These are phyloP conservation scores for Trapa bicornis DNA, from an alignment of 345 rosid genomes.

Conservation along the genomic window DNA sequence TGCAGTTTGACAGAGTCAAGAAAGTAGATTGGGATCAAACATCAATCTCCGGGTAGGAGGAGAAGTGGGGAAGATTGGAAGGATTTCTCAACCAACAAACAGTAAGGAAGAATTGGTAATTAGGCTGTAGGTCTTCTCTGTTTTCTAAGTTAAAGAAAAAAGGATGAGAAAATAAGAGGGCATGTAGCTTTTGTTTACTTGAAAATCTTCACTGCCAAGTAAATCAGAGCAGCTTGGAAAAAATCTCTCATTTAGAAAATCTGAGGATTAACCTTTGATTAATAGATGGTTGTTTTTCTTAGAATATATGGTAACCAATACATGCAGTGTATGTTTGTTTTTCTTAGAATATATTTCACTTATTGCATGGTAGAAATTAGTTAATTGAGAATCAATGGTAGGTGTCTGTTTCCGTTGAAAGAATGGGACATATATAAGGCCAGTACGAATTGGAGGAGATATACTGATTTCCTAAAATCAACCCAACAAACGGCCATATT, in stretches of 20 bases:
- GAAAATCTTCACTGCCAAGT: neutral
- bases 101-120: constrained; percentile 3
- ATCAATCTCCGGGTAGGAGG: no score
- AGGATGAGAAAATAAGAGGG: constrained; percentile 1
- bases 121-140: constrained; percentile 23
- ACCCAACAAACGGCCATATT: neutral
- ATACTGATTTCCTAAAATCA: neutral
- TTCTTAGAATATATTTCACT: no score
- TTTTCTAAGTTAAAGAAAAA: constrained; percentile 10
- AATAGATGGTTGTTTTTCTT: no score
- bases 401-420: neutral
- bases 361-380: neutral
- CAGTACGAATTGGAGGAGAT: neutral
- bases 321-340: no score
- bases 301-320: neutral
- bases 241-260: neutral
- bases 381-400: neutral
- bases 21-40: neutral
- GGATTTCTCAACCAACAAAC: constrained; percentile 1
- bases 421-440: neutral
- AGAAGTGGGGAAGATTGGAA: neutral
- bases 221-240: neutral
- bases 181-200: constrained; percentile 1
- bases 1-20: constrained; percentile 12
- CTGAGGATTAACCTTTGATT: no score